Percentiles rank a stretch among this genome's conserved stretches.
phyloP scores from a whole-genome alignment of 768 basidiomycete species.

The Amanita rimosa region DNA sequence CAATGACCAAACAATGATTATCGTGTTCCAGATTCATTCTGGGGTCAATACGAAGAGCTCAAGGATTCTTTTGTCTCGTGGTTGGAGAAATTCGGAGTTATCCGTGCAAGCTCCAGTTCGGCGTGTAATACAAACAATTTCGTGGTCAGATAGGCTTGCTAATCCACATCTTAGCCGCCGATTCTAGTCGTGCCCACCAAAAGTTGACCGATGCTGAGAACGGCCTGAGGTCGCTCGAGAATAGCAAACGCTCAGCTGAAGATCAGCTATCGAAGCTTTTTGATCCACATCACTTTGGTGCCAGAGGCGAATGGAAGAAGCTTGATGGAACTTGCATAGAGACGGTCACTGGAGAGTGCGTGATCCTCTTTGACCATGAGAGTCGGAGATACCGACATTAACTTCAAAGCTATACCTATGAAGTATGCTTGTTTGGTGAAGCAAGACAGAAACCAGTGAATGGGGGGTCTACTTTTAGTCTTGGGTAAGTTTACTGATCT shows the following conservation, averaged over 20 bases:
- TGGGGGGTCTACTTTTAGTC: conserved; percentile 61
- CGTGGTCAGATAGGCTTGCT: neutral
- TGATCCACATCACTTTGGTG: conserved; percentile 53
- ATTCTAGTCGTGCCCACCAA: conserved; percentile 52
- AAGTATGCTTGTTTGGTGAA: conserved; percentile 84
- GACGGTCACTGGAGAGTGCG: conserved; percentile 85
- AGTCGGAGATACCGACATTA: neutral
- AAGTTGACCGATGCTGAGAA: conserved; percentile 54
- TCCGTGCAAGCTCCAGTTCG: conserved; percentile 25
- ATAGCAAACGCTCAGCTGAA: conserved; percentile 42
- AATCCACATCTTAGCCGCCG: conserved; percentile 16
- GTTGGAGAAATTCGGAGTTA: conserved; percentile 54
- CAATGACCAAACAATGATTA: conserved; percentile 23
- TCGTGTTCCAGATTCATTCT: conserved; percentile 76
- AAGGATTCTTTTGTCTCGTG: conserved; percentile 49
- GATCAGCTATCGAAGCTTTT: conserved; percentile 59
- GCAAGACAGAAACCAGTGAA: conserved; percentile 82
- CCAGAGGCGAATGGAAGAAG: conserved; percentile 93
- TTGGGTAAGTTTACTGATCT: conserved; percentile 57
- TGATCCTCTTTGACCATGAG: conserved; percentile 11
- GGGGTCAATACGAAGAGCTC: conserved; percentile 63
- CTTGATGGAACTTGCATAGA: conserved; percentile 73
- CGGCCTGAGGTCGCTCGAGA: conserved; percentile 37
- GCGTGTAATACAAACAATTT: conserved; percentile 21
- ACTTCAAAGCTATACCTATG: conserved; percentile 73